Base-by-base conservation (phyloP, 164 flowering plant species). In the Aristolochia californica region DNA sequence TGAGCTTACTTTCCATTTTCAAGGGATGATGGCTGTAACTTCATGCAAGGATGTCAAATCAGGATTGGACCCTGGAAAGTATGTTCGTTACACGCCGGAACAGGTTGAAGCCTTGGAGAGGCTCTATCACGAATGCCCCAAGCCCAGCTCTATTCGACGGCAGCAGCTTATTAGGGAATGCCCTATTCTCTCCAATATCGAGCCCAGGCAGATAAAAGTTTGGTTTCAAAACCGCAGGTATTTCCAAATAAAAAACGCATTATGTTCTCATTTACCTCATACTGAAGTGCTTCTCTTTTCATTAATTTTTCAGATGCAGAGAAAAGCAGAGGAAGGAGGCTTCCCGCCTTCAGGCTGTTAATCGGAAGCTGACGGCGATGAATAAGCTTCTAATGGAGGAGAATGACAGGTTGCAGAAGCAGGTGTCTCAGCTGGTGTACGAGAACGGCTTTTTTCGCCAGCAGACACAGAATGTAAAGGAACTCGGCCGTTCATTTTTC, bases 191-290 rank as follows among this genome's bases (percentile, higher is more conserved):
- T 85, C 91, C 48, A 79, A 93, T 67, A 93, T 93, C 45, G 99
- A 93, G 78, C 88, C 97, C 24, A 93, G 85, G 59, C 99, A 93
- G 68, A 93, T 93, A 68, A 93, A 93, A 77, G 99, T 93, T 62
- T 93, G 99, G 99, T 93, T 93, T 72, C 99, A 93, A 69, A 93
- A 93, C 56, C 74, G 98, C 70, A 85, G 98, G 98, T 93, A 72
- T 38, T n/a, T 45, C 49, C 49, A 18, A 18, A 45, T 2, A 13
- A 45, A 45, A 45, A 16, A 45, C 21, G 40, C 4, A 34, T 34
- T 34, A 16, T 45, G 20, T 5, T 45, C 5, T 48, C 20, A 22
- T n/a, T n/a, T n/a, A n/a, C 5, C 22, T n/a, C 2, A 22, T 17
- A 0, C 49, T 16, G 7, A 18, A 45, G 21, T 13, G 49, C 15